Evolutionary conservation across 139 green algal genomes (phyloP).

Genomic region (Coelastrella sp.): DNA sequence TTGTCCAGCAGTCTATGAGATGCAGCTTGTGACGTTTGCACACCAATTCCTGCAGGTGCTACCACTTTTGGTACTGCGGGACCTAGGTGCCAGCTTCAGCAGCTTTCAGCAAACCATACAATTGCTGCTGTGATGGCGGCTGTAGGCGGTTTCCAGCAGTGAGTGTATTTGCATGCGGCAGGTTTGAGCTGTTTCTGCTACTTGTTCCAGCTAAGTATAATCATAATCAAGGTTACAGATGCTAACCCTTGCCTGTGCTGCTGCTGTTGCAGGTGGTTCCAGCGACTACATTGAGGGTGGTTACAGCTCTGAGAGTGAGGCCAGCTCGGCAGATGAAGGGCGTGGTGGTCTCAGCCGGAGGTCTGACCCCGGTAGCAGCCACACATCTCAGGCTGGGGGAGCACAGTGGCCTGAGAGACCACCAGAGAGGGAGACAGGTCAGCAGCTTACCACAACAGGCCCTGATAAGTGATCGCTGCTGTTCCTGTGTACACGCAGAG

Average conservation of each 20-base stretch:
- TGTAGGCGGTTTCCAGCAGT: no score
- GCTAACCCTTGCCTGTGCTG: neutral
- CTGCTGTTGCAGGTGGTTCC: neutral
- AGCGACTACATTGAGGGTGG: neutral
- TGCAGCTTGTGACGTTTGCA: neutral
- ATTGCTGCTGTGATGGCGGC: no score
- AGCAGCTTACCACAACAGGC: neutral
- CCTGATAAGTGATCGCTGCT: neutral
- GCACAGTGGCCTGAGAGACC: slow-evolving; percentile 20
- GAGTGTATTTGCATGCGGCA: no score
- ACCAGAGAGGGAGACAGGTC: slow-evolving; percentile 18
- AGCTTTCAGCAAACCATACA: no score
- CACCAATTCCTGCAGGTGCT: neutral
- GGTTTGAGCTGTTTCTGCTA: no score
- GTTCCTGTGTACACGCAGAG: neutral
- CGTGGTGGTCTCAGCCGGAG: neutral
- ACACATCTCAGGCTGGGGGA: neutral
- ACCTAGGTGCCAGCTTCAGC: no score
- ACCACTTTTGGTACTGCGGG: no score
- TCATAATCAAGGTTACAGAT: neutral
- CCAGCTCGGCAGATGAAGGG: neutral
- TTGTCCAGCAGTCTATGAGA: no score
- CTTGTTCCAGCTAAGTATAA: neutral
- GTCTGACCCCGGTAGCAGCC: neutral
- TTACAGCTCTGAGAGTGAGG: neutral